Conservation (phyloP, 2,329 filamentous ascomycete species). For the Arthrocladium fulminans region DNA sequence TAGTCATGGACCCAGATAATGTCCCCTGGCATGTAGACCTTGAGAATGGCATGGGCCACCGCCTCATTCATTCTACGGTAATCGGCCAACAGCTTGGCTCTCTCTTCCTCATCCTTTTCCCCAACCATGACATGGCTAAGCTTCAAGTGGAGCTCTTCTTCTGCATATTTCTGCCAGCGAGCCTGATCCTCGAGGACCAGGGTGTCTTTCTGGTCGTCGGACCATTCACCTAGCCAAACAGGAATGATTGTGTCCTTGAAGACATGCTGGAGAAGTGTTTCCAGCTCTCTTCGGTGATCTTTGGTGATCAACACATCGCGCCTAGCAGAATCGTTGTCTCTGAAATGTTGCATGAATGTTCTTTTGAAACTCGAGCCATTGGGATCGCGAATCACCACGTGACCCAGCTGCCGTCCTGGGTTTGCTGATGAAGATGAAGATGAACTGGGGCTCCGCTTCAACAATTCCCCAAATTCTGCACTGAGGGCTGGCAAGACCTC, state of each 20-base stretch:
- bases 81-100: slow-evolving; percentile 79
- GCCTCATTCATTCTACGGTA: slow-evolving; percentile 89
- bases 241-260: slow-evolving; percentile 72
- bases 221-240: slow-evolving; percentile 78
- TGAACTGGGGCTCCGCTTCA: not conserved
- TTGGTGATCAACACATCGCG: slow-evolving; percentile 44
- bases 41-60: slow-evolving; percentile 80
- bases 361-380: not conserved
- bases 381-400: not conserved
- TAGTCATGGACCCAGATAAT: slow-evolving; percentile 92
- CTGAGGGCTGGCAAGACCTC: slow-evolving; percentile 55
- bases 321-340: slow-evolving; percentile 45
- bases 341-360: slow-evolving; percentile 43
- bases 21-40: slow-evolving; percentile 85
- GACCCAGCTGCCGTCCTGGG: not conserved
- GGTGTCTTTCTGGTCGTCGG: slow-evolving; percentile 58
- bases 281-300: slow-evolving; percentile 62
- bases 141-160: slow-evolving; percentile 82
- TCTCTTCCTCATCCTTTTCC: slow-evolving; percentile 72
- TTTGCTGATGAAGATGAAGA: not conserved
- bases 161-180: slow-evolving; percentile 82
- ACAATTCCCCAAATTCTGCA: slow-evolving; percentile 17
- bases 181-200: slow-evolving; percentile 71
- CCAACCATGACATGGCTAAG: slow-evolving; percentile 96
- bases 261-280: slow-evolving; percentile 62